Conservation (phyloP, 2,329 filamentous ascomycete genomes). For the Karstenula rhodostoma region DNA sequence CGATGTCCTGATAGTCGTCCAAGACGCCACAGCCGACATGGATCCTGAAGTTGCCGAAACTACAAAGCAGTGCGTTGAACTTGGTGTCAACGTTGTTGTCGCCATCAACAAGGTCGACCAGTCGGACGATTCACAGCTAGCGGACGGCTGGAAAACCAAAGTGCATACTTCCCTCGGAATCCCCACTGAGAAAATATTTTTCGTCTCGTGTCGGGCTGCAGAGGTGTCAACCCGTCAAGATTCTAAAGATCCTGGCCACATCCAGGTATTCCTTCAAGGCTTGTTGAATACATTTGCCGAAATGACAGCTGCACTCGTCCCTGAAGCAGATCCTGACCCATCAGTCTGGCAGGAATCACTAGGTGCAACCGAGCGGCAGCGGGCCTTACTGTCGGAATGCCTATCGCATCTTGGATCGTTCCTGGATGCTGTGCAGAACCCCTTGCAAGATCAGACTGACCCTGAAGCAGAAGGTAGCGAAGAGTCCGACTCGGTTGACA, state of each 20-base stretch:
- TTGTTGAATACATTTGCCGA: slow-evolving; percentile 73
- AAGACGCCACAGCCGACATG: slow-evolving; percentile 72
- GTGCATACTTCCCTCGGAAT: slow-evolving; percentile 34
- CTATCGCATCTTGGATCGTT: slow-evolving; percentile 77
- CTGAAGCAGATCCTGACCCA: slow-evolving; percentile 61
- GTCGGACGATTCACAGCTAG: slow-evolving; percentile 45
- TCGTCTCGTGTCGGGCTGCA: slow-evolving; percentile 77
- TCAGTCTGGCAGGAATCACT: slow-evolving; percentile 82
- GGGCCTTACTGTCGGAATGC: slow-evolving; percentile 79
- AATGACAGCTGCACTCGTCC: slow-evolving; percentile 68
- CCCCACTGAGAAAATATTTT: slow-evolving; percentile 58
- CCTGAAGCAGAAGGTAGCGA: slow-evolving; percentile 11
- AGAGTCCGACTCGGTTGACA: slow-evolving; percentile 68
- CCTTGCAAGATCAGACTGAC: slow-evolving; percentile 10
- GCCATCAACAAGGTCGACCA: slow-evolving; percentile 69
- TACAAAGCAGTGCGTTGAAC: slow-evolving; percentile 58
- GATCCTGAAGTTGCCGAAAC: slow-evolving; percentile 67
- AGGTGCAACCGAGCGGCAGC: slow-evolving; percentile 89
- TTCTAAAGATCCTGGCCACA: slow-evolving; percentile 65
- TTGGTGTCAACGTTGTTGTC: slow-evolving; percentile 64
- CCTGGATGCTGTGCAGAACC: slow-evolving; percentile 62
- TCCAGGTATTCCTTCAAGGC: slow-evolving; percentile 72
- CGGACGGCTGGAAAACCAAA: slow-evolving; percentile 30
- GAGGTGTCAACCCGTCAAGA: slow-evolving; percentile 29
- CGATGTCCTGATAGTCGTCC: slow-evolving; percentile 82